Percentiles rank a stretch among this genome's conserved stretches.
phyloP scores from a whole-genome alignment of 768 basidiomycete species.

The Phylloporus rhodoxanthus region DNA sequence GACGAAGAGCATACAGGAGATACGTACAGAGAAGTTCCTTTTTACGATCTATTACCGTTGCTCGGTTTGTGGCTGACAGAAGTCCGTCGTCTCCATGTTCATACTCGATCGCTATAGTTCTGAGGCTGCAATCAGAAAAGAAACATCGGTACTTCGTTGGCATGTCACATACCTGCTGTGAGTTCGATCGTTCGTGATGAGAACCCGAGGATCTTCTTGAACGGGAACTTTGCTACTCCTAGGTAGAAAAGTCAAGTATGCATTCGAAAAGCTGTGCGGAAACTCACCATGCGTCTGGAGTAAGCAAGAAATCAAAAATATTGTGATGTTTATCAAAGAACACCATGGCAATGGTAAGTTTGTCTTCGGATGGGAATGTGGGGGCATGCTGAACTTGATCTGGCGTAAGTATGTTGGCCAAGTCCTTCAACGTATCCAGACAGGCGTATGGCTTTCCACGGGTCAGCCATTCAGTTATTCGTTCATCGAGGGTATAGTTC shows the following conservation, averaged over 20 bases:
- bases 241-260: not conserved
- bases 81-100: not conserved
- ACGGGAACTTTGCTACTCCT: too few species aligned
- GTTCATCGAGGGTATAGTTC: not conserved
- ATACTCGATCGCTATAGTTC: not conserved
- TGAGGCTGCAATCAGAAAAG: not conserved
- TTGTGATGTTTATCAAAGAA: not conserved
- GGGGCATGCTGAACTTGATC: too few species aligned
- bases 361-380: not conserved
- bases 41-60: too few species aligned
- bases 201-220: too few species aligned
- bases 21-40: too few species aligned
- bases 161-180: not conserved
- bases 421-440: not conserved
- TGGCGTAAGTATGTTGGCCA: not conserved
- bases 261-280: too few species aligned
- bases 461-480: not conserved
- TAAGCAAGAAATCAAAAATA: not conserved
- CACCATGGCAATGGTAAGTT: not conserved
- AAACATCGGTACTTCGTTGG: not conserved
- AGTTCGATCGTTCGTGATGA: not conserved
- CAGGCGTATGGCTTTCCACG: not conserved
- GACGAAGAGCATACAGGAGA: too few species aligned
- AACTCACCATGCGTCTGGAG: not conserved
- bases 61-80: not conserved